Evolutionary conservation across 192 early-diverging fungal genomes (phyloP), one percentile per base, ranked within the genome.

Genomic region (Podila horticola): DNA sequence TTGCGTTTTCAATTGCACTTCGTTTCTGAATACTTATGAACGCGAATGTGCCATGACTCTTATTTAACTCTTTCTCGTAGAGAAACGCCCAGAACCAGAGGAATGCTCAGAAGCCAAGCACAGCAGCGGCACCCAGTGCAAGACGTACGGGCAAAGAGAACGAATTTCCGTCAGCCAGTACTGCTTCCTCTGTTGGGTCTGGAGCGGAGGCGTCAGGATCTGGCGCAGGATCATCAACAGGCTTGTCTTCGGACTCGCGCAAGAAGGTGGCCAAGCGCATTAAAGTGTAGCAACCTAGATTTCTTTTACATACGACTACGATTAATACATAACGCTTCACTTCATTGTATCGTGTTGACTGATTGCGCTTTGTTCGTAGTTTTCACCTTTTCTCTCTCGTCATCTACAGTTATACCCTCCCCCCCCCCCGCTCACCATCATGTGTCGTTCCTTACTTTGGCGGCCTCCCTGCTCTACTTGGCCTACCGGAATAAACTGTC

Each of bases 51-150:
- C 17, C 24, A 12, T 17, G 19, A 12, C 29, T 22, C 10, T 63
- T 19, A n/a, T 48, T 28, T 52, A 3, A 57, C 50, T 4, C 36
- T 34, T 67, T 59, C 45, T 50, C 3, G 59, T 2, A 29, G 71
- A 64, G 71, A 17, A 73, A 66, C 33, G 71, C 71, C 13, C 64
- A 73, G 64, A 73, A 66, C 22, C 71, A 73, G 45, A 24, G 64
- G 19, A 17, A 30, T 26, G 58, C 60, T 48, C 38, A 38, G 31
- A 74, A 62, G 28, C 38, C 50, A 48, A 17, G 17, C 24, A 22
- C 58, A 10, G 11, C 34, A 6, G 9, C 51, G 10, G 29, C 19
- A 57, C n/a, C 36, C 6, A 64, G 72, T 36, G 64, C 64, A 15
- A 49, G 48, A 15, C 64, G 66, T 5, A 45, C 17, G 1, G 71